These are phyloP conservation scores for Starmerella tilneyi DNA, from an alignment of 805 yeast genomes.

Conservation along the genomic window DNA sequence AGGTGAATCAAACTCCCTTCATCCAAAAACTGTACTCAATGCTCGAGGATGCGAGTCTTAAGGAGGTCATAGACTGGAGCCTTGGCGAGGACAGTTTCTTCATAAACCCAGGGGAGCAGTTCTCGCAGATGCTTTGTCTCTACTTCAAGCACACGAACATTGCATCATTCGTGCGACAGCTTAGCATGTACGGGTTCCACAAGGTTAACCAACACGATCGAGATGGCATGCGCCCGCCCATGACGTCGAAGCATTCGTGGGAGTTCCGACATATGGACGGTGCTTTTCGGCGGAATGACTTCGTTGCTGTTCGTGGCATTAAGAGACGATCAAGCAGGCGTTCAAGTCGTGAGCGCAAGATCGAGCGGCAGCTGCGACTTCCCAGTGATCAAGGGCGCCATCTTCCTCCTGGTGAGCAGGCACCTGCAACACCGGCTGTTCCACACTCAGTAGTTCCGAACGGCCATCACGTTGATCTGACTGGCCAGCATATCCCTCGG, in stretches of 20 bases:
- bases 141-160: conserved; percentile 92
- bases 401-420: no score
- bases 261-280: conserved; percentile 81
- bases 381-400: no score
- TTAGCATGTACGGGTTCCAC: conserved; percentile 95
- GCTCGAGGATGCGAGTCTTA: conserved; percentile 66
- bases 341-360: conserved; percentile 9
- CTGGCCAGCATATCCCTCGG: no score
- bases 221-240: conserved; percentile 11
- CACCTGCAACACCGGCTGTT: no score
- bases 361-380: conserved; percentile 19
- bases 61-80: conserved; percentile 82
- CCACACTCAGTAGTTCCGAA: no score
- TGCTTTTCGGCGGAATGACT: conserved; percentile 69
- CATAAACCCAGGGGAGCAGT: conserved; percentile 77
- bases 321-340: conserved; percentile 54
- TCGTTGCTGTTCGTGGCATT: conserved; percentile 59
- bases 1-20: conserved; percentile 49
- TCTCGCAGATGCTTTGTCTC: conserved; percentile 56
- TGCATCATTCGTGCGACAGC: conserved; percentile 83
- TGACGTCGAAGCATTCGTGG: conserved; percentile 40
- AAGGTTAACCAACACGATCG: conserved; percentile 36
- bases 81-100: conserved; percentile 59
- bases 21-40: conserved; percentile 82
- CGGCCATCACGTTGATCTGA: no score